Conservation (phyloP, 2,329 filamentous ascomycete genomes). For the Aspergillus amoenus region DNA sequence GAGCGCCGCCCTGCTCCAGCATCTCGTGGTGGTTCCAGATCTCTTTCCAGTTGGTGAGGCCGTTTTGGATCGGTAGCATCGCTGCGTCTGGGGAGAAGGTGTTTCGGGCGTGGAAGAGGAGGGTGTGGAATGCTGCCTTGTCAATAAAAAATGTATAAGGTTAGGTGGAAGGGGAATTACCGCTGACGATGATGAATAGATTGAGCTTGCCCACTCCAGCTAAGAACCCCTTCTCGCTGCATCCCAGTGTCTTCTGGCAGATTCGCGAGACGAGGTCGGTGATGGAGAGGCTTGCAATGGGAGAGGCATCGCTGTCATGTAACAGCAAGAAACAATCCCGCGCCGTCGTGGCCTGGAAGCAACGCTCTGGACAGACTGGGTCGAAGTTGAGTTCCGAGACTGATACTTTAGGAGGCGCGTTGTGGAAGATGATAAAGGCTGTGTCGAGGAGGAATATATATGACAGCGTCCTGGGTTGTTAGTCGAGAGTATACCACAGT, state of each 20-base stretch:
- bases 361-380: neutral
- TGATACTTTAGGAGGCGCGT: neutral
- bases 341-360: neutral
- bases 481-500: neutral
- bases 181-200: too few relatives aligned
- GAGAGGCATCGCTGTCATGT: neutral
- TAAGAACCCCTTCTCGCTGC: too few relatives aligned
- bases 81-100: too few relatives aligned
- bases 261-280: neutral
- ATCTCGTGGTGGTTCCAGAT: neutral
- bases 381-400: neutral
- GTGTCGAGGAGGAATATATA: neutral
- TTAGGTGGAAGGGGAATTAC: too few relatives aligned
- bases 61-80: too few relatives aligned
- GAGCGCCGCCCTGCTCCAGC: neutral
- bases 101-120: too few relatives aligned
- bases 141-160: too few relatives aligned
- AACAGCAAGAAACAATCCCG: neutral
- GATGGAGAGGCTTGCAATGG: neutral
- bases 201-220: too few relatives aligned
- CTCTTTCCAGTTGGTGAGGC: neutral
- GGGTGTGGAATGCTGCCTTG: too few relatives aligned
- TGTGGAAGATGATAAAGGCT: neutral
- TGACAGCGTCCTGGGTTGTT: neutral
- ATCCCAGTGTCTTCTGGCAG: neutral